These are phyloP conservation scores for Myotisia sp. DNA, from an alignment of 2,329 filamentous ascomycete genomes.

Conservation along the genomic window DNA sequence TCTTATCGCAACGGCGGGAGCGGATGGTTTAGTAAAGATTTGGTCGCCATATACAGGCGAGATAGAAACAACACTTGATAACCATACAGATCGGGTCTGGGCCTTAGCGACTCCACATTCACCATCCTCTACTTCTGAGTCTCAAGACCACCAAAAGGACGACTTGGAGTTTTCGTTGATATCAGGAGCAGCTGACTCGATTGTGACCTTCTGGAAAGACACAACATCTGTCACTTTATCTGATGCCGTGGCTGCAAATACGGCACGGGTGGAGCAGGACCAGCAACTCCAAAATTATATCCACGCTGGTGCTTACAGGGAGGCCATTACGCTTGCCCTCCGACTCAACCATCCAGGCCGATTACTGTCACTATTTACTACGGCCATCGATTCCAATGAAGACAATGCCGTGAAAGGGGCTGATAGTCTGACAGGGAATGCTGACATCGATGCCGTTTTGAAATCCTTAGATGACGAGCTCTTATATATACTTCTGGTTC, in stretches of 20 bases:
- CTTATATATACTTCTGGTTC: constrained; percentile 64
- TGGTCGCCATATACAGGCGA: constrained; percentile 85
- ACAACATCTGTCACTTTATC: constrained; percentile 69
- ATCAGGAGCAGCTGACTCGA: constrained; percentile 83
- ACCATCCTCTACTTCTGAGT: constrained; percentile 21
- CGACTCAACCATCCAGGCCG: constrained; percentile 89
- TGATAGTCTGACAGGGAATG: constrained; percentile 31
- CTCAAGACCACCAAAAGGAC: constrained; percentile 19
- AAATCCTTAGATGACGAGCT: constrained; percentile 69
- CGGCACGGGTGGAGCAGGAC: constrained; percentile 78
- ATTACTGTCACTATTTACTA: constrained; percentile 68
- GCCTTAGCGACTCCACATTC: constrained; percentile 56
- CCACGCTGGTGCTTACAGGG: constrained; percentile 70
- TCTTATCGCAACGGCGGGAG: constrained; percentile 64
- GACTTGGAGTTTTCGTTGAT: constrained; percentile 52
- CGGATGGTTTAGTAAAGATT: constrained; percentile 89
- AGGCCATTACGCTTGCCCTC: constrained; percentile 81
- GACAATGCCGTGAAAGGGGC: constrained; percentile 19
- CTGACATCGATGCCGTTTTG: constrained; percentile 66
- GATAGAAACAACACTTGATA: constrained; percentile 78
- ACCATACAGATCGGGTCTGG: constrained; percentile 94
- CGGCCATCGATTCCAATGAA: constrained; percentile 48
- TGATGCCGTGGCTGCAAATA: constrained; percentile 57
- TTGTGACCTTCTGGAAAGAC: constrained; percentile 90
- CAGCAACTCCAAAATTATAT: constrained; percentile 91